Evolutionary conservation across 208 protist species (phyloP).

Genomic region (Wallacemonas sp.): DNA sequence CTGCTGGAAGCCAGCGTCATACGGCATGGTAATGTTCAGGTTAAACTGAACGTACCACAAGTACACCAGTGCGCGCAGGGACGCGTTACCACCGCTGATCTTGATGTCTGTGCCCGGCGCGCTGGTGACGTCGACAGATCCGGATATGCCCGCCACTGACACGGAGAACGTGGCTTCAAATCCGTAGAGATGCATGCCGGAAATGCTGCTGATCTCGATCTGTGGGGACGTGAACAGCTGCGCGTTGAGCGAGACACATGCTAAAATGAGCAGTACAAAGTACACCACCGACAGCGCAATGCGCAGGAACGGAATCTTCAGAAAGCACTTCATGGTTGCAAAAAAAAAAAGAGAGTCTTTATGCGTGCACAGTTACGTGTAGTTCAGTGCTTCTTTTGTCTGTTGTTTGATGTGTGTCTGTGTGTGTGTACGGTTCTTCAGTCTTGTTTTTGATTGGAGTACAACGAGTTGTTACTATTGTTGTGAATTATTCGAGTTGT

Average conservation of each 20-base stretch:
- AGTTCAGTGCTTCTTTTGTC: too few relatives aligned
- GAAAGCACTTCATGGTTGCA: slow-evolving; percentile 8
- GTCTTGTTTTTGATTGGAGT: too few relatives aligned
- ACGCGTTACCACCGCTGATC: slow-evolving; percentile 46
- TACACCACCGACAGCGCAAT: slow-evolving; percentile 35
- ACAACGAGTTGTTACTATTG: too few relatives aligned
- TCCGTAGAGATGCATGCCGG: slow-evolving; percentile 28
- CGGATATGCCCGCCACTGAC: background rate
- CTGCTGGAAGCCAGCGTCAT: slow-evolving; percentile 28
- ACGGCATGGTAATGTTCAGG: slow-evolving; percentile 38
- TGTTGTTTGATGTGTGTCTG: too few relatives aligned
- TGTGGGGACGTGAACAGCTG: slow-evolving; percentile 35
- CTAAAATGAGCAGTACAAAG: slow-evolving; percentile 28
- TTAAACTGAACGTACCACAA: slow-evolving; percentile 31
- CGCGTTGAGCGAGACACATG: slow-evolving; percentile 28
- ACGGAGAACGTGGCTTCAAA: background rate
- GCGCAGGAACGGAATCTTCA: slow-evolving; percentile 26
- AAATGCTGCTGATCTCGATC: slow-evolving; percentile 30
- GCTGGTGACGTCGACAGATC: background rate
- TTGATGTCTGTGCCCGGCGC: slow-evolving; percentile 25
- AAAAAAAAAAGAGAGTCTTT: too few relatives aligned
- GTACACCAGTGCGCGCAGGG: slow-evolving; percentile 18
- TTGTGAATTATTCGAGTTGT: too few relatives aligned
- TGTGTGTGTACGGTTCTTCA: too few relatives aligned
- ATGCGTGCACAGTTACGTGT: background rate